phyloP scores from a whole-genome alignment of 495 filamentous ascomycete genomes.

The Penicillium longicatenatum region DNA sequence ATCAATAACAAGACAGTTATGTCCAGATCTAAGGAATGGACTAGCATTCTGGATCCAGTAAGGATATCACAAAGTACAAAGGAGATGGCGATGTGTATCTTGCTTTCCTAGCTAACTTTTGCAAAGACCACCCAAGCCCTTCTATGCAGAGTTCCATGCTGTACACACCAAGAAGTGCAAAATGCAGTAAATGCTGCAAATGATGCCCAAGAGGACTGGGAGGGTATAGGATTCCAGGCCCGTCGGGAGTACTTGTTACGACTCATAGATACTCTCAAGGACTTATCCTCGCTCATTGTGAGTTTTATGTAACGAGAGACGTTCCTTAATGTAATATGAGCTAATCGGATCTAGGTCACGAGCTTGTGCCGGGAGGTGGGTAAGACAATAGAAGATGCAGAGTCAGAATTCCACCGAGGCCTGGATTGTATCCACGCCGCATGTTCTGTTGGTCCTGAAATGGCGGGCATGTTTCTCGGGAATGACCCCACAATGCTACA shows the following conservation, averaged over 20 bases:
- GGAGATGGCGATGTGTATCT: not conserved
- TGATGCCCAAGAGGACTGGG: conserved; percentile 27
- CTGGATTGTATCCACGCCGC: conserved; percentile 32
- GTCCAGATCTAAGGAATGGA: conserved; percentile 29
- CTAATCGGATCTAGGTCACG: conserved; percentile 4
- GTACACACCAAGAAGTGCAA: conserved; percentile 27
- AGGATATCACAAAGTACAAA: not conserved
- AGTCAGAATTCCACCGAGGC: conserved; percentile 29
- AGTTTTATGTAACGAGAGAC: not conserved
- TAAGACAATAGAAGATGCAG: conserved; percentile 32
- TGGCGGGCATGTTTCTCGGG: conserved; percentile 30
- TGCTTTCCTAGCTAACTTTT: not conserved
- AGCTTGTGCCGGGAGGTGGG: conserved; percentile 27
- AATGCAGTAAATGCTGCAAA: conserved; percentile 26
- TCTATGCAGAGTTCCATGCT: conserved; percentile 23
- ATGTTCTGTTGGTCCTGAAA: conserved; percentile 31
- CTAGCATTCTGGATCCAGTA: conserved; percentile 30
- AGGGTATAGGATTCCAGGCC: conserved; percentile 18
- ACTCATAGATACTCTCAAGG: conserved; percentile 22
- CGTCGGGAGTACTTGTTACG: conserved; percentile 27
- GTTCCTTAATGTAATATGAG: not conserved
- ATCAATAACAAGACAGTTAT: conserved; percentile 27
- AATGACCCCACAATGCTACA: conserved; percentile 26
- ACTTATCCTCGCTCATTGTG: conserved; percentile 28
- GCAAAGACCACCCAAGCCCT: conserved; percentile 25